These are phyloP conservation scores for Lantana camara DNA, from an alignment of 257 asterid genomes.

Conservation along the genomic window DNA sequence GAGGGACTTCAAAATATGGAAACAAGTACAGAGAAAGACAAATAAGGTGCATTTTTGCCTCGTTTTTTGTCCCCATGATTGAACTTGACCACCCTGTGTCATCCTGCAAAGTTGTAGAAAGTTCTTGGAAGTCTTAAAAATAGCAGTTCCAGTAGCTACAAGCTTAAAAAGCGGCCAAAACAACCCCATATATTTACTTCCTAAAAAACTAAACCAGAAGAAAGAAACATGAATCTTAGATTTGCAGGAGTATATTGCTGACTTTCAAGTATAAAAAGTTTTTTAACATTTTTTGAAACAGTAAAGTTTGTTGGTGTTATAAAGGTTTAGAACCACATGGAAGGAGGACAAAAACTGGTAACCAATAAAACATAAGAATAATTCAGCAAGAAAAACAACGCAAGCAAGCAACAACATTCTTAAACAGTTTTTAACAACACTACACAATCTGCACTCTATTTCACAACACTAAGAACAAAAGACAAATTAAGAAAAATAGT, in stretches of 20 bases:
- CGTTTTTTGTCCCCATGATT: constrained; percentile 3
- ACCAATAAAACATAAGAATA: neutral
- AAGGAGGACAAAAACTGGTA: neutral
- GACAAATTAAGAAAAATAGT: neutral
- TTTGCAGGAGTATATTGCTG: neutral
- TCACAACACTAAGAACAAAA: neutral
- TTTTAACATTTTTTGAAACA: neutral
- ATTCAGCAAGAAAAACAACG: neutral
- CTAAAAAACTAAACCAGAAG: neutral
- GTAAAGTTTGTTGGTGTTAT: neutral
- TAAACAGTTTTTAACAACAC: neutral
- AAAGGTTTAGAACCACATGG: neutral
- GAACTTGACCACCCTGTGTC: constrained; percentile 15
- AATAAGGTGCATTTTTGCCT: constrained; percentile 5
- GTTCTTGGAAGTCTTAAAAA: neutral
- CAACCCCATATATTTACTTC: neutral
- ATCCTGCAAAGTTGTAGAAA: constrained; percentile 18
- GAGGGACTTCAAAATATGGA: neutral
- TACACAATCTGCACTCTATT: neutral
- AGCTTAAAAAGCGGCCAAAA: neutral
- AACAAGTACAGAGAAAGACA: neutral
- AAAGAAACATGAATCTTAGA: no score
- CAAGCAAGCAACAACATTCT: neutral
- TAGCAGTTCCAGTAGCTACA: neutral
- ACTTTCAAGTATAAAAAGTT: neutral